Conservation (phyloP, 2,329 filamentous ascomycete species). For the Epichloe coenophiala region DNA sequence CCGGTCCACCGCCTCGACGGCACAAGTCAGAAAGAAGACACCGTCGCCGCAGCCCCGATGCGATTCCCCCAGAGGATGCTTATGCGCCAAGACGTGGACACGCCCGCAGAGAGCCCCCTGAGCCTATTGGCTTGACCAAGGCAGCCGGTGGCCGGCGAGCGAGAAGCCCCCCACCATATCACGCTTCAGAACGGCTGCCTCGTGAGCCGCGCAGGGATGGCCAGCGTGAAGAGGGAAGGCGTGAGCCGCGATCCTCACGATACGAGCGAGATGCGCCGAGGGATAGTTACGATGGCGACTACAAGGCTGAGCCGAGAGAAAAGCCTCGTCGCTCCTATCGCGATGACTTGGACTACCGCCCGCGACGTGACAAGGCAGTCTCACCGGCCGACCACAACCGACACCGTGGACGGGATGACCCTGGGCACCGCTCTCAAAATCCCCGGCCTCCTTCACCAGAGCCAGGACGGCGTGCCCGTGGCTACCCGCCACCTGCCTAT, state of each 20-base stretch:
- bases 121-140: conserved; percentile 1
- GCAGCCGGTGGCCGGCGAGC: conserved; percentile 2
- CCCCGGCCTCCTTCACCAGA: conserved; percentile 4
- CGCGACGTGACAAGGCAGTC: conserved; percentile 9
- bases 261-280: background rate
- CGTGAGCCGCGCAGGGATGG: conserved; percentile 1
- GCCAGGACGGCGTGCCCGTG: conserved; percentile 1
- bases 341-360: conserved; percentile 7
- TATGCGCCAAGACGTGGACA: conserved; percentile 6
- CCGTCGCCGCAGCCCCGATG: conserved; percentile 8
- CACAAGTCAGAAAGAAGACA: conserved; percentile 13
- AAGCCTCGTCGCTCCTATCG: conserved; percentile 2
- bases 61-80: conserved; percentile 3
- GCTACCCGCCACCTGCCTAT: conserved; percentile 4
- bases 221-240: background rate
- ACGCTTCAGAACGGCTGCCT: conserved; percentile 3
- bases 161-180: conserved; percentile 6
- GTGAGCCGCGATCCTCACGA: background rate
- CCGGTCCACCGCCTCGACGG: conserved; percentile 8
- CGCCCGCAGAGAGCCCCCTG: conserved; percentile 3
- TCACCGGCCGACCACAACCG: conserved; percentile 8
- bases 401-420: conserved; percentile 7
- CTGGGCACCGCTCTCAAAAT: background rate
- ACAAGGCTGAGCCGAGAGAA: background rate
- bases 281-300: background rate